Evolutionary conservation across 352 stramenopile genomes (phyloP), one percentile per base, ranked within the genome.

Genomic region (Pythium brassicae): DNA sequence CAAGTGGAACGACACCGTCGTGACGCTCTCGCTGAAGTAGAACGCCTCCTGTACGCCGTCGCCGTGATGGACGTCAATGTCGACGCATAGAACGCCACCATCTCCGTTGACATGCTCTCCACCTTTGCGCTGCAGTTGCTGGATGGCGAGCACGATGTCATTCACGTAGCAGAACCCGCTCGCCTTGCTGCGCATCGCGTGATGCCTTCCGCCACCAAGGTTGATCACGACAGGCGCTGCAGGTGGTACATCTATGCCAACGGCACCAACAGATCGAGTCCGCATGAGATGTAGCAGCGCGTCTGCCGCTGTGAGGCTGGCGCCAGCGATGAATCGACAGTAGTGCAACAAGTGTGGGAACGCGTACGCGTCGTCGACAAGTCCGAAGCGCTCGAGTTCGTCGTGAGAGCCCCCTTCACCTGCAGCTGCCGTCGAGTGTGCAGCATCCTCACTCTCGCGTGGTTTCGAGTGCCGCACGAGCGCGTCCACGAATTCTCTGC

Each of bases 121-220:
- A 22, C 32, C 19, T 49, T 20, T 53, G 25, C 22, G 11, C 14
- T 74, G 53, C 14, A 82, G 59, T 8, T 53, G 39, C 32, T 78
- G 63, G 25, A 78, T 69, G 2, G 60, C 74, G 3, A 90, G 59
- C 5, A 86, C 80, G n/a, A 86, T 62, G 53, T 90, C 80, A 51
- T 88, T 88, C 23, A 88, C 74, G 57, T 87, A 90, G 56, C 80
- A 90, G 58, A 88, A 88, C 7, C 80, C 80, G 40, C 74, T 83
- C n/a, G 77, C 80, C 27, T 72, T 63, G 47, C 53, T 63, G 17
- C 64, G 65, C 57, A 83, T 83, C 10, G 80, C 75, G 52, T 90
- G 80, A 59, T 90, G 80, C 5, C 77, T 62, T 3, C 80, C 80
- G n/a, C 80, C 77, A 11, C 71, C 75, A 26, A 80, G 77, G 51